A percentile compares a stretch with the other conserved stretches of the same genome.
Conservation (phyloP, 2,329 filamentous ascomycete genomes). For the Cryphonectria radicalis region DNA sequence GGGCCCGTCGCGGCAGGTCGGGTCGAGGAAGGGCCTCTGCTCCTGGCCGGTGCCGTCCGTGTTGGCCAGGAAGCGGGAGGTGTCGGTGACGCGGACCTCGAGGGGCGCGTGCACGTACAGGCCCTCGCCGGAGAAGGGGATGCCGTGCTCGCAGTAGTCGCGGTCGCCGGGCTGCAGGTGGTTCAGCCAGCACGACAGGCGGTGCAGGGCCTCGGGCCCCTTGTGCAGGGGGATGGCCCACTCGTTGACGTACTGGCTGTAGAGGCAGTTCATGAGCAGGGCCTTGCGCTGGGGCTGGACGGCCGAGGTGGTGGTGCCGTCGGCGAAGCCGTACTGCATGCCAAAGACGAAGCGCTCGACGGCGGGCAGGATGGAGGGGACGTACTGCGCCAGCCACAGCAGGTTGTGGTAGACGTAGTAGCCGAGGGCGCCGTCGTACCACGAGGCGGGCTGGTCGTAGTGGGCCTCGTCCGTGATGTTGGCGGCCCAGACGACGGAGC, state of each 20-base stretch:
- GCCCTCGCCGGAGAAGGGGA: slow-evolving; percentile 70
- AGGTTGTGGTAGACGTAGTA: slow-evolving; percentile 93
- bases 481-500: slow-evolving; percentile 89
- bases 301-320: slow-evolving; percentile 69
- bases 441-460: slow-evolving; percentile 65
- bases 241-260: slow-evolving; percentile 98
- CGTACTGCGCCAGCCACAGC: slow-evolving; percentile 76
- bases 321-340: slow-evolving; percentile 92
- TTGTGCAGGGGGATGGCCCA: slow-evolving; percentile 89
- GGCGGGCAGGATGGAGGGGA: slow-evolving; percentile 81
- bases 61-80: slow-evolving; percentile 42
- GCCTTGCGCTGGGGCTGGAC: slow-evolving; percentile 80
- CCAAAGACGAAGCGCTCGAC: slow-evolving; percentile 97
- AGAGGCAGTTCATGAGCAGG: slow-evolving; percentile 94
- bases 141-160: slow-evolving; percentile 61
- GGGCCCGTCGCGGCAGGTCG: slow-evolving; percentile 59
- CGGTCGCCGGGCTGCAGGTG: slow-evolving; percentile 60
- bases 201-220: slow-evolving; percentile 83
- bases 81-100: slow-evolving; percentile 76
- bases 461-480: slow-evolving; percentile 70
- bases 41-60: slow-evolving; percentile 34
- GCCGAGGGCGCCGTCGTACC: slow-evolving; percentile 81
- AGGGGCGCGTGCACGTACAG: slow-evolving; percentile 79
- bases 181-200: slow-evolving; percentile 86
- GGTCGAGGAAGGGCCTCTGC: slow-evolving; percentile 57